phyloP scores from a whole-genome alignment of 73 alveolate species.

The Paramecium tetraurelia region DNA sequence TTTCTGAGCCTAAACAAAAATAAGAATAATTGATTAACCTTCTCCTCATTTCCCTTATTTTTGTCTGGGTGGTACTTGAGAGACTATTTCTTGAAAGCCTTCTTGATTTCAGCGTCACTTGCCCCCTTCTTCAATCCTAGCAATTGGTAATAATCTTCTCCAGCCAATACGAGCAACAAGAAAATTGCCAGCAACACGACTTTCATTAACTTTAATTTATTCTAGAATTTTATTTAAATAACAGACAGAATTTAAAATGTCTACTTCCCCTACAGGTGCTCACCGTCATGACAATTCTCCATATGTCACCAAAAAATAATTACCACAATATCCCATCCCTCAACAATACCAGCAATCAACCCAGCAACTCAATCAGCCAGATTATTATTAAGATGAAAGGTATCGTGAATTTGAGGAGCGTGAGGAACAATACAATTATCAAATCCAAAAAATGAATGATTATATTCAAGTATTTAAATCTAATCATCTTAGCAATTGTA shows the following conservation, averaged over 20 bases:
- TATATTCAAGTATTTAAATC: neutral
- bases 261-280: neutral
- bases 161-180: neutral
- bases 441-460: slow-evolving; percentile 41
- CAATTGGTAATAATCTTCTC: slow-evolving; percentile 77
- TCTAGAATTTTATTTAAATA: slow-evolving; percentile 1
- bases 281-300: neutral
- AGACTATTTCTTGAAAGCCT: slow-evolving; percentile 75
- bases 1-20: slow-evolving; percentile 67
- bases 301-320: neutral
- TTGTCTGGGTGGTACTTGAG: slow-evolving; percentile 87
- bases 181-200: neutral
- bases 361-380: neutral
- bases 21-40: neutral
- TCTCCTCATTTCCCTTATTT: slow-evolving; percentile 77
- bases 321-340: neutral
- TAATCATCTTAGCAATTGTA: neutral
- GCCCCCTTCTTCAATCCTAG: slow-evolving; percentile 71
- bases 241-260: slow-evolving; percentile 26
- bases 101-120: slow-evolving; percentile 67
- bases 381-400: neutral
- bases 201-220: neutral
- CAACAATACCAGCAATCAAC: neutral
- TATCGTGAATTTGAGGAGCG: neutral
- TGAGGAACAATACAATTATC: slow-evolving; percentile 38